These are phyloP conservation scores for Tetradesmus lagerheimii DNA, from an alignment of 139 green algal genomes.

Conservation along the genomic window DNA sequence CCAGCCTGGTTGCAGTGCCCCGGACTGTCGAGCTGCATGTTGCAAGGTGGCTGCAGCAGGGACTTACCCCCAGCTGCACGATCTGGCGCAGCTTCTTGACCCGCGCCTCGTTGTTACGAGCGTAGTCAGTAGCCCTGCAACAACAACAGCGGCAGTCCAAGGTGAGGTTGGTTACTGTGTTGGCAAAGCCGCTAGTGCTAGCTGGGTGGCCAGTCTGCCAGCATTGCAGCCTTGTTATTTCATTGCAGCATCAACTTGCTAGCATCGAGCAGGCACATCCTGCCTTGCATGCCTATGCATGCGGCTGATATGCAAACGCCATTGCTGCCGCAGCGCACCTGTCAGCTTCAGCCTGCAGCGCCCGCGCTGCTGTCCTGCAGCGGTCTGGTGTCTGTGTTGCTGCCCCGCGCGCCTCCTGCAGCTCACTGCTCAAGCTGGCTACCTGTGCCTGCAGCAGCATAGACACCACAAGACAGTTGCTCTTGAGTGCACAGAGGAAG, in stretches of 20 bases:
- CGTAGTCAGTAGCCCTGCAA: conserved; percentile 34
- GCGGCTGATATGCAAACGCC: not conserved
- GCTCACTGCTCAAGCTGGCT: not conserved
- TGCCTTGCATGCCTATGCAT: not conserved
- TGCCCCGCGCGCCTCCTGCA: conserved; percentile 9
- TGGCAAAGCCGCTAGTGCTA: not conserved
- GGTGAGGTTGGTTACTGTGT: not conserved
- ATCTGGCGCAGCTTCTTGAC: conserved; percentile 43
- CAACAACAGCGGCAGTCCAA: not conserved
- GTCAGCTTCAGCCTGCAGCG: conserved; percentile 40
- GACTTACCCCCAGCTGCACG: conserved; percentile 29
- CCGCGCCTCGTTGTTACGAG: conserved; percentile 35
- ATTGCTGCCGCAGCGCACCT: conserved; percentile 6
- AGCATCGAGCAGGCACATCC: not conserved
- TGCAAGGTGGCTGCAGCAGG: not conserved
- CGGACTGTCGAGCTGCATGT: not conserved
- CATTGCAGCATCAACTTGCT: too few species aligned
- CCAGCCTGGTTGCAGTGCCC: not conserved
- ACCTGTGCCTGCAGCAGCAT: conserved; percentile 15
- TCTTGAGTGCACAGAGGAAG: not conserved
- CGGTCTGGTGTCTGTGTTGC: conserved; percentile 29
- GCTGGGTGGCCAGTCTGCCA: not conserved
- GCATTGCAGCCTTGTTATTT: too few species aligned
- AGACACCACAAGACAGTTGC: not conserved
- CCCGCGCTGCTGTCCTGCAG: conserved; percentile 37